phyloP scores from a whole-genome alignment of 2,329 filamentous ascomycete genomes.

The Stagonosporopsis tanaceti region DNA sequence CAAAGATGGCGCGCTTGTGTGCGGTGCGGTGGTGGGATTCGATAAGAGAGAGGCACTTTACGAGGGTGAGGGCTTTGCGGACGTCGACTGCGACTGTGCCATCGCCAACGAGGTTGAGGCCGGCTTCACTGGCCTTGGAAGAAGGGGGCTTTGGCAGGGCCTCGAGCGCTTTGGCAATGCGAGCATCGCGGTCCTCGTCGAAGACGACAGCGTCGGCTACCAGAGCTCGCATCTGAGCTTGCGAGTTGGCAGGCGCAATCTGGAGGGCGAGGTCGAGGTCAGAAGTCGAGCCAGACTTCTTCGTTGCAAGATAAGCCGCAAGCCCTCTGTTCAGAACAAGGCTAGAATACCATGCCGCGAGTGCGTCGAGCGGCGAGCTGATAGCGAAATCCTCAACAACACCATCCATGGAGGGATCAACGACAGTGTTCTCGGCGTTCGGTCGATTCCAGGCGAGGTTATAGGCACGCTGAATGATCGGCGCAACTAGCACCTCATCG shows the following conservation, averaged over 20 bases:
- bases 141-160: constrained; percentile 56
- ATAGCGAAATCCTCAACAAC: constrained; percentile 88
- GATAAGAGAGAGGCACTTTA: constrained; percentile 64
- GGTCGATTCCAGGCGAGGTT: constrained; percentile 89
- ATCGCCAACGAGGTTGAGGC: constrained; percentile 59
- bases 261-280: constrained; percentile 74
- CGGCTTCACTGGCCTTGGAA: constrained; percentile 45
- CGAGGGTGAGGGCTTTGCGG: constrained; percentile 64
- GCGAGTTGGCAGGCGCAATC: constrained; percentile 79
- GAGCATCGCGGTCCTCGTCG: constrained; percentile 59
- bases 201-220: constrained; percentile 67
- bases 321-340: constrained; percentile 75
- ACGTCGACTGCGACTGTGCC: constrained; percentile 66
- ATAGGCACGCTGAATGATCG: constrained; percentile 83
- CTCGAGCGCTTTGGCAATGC: constrained; percentile 63
- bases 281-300: constrained; percentile 56
- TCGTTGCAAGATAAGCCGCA: constrained; percentile 66
- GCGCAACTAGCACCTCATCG: constrained; percentile 79
- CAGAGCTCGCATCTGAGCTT: constrained; percentile 67
- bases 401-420: constrained; percentile 77
- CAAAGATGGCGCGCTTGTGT: constrained; percentile 48
- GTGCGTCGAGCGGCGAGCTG: constrained; percentile 84
- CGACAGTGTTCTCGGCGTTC: constrained; percentile 70
- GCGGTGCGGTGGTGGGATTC: constrained; percentile 48
- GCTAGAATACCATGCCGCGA: constrained; percentile 91